phyloP scores from a whole-genome alignment of 345 rosid genomes.

The Aquilaria sinensis region DNA sequence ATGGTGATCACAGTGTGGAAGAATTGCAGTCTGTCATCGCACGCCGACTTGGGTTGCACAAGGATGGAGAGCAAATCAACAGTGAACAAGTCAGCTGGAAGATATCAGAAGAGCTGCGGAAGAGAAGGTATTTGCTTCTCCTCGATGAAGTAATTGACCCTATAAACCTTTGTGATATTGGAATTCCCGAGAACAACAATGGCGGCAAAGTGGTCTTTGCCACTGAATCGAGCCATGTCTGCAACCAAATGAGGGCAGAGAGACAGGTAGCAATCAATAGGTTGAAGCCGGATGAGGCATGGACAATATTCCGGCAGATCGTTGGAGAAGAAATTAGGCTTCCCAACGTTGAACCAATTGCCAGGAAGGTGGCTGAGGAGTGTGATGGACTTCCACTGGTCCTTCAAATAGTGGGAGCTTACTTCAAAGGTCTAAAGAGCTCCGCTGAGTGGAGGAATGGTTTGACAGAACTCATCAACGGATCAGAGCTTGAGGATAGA shows the following conservation, averaged over 20 bases:
- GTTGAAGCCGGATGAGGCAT: neutral
- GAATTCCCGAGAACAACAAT: neutral
- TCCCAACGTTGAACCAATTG: constrained; percentile 13
- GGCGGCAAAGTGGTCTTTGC: constrained; percentile 12
- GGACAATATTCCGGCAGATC: constrained; percentile 8
- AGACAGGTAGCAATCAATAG: neutral
- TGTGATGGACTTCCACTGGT: constrained; percentile 25
- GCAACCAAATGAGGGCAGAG: neutral
- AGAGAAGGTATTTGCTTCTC: constrained; percentile 7
- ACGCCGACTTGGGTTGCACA: too few relatives aligned
- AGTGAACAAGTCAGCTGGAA: neutral
- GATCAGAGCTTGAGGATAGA: constrained; percentile 9
- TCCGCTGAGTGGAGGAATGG: constrained; percentile 17
- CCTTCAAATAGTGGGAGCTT: constrained; percentile 18
- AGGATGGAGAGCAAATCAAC: too few relatives aligned
- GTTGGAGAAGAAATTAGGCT: neutral
- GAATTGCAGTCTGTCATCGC: too few relatives aligned
- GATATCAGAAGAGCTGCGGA: constrained; percentile 2
- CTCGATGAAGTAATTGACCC: constrained; percentile 4
- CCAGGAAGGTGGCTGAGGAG: constrained; percentile 12
- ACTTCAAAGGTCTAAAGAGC: constrained; percentile 14
- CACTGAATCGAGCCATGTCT: constrained; percentile 6
- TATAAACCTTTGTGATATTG: constrained; percentile 4
- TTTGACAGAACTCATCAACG: constrained; percentile 6
- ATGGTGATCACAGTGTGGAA: too few relatives aligned